Base-by-base conservation (phyloP, 163 green algal species). In the Chlamydomonas reinhardtii region DNA sequence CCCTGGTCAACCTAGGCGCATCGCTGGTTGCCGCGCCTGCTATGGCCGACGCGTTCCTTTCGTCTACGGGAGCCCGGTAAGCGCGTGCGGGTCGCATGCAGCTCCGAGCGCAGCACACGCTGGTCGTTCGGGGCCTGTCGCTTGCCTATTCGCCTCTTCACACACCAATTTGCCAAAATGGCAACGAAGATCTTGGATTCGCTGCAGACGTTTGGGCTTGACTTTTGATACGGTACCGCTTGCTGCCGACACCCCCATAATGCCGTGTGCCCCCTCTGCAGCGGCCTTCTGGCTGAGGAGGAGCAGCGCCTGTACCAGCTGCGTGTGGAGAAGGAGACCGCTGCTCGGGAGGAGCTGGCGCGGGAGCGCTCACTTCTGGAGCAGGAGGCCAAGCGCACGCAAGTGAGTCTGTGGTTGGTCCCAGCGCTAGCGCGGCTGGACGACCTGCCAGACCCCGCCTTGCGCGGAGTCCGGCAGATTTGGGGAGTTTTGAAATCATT, bases 221-320 rank as follows among this genome's bases (percentile, higher is more conserved):
- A 25, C 31, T 11, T 11, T 22, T 35, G 19, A 59, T 31, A 20
- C 24, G 2, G n/a, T 32, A 74, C 22, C 31, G 2, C 2, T 29
- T 31, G n/a, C 2, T 34, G 32, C 39, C 14, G 29, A 9, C 32
- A 24, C 32, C 37, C 29, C 29, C 32, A 52, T 27, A 24, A 17
- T 19, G 1, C 48, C n/a, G n/a, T n/a, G 12, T 14, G 11, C 48
- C 48, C 14, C 48, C 48, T 56, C 14, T 14, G 48, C 79, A 86
- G 79, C 17, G 79, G 79, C 15, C 54, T 80, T 0, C 71, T 87
- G 25, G 71, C 71, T 2, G 35, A 73, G 19, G 81, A 87, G 68
- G 81, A 87, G 81, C 35, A 87, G 81, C 73, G 73, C 59, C 81
- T 87, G 22, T 87, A 87, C 37, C 68, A 48, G 22, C 71, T 87